Base-by-base conservation (phyloP, 768 basidiomycete species). In the Royoungia palumana region DNA sequence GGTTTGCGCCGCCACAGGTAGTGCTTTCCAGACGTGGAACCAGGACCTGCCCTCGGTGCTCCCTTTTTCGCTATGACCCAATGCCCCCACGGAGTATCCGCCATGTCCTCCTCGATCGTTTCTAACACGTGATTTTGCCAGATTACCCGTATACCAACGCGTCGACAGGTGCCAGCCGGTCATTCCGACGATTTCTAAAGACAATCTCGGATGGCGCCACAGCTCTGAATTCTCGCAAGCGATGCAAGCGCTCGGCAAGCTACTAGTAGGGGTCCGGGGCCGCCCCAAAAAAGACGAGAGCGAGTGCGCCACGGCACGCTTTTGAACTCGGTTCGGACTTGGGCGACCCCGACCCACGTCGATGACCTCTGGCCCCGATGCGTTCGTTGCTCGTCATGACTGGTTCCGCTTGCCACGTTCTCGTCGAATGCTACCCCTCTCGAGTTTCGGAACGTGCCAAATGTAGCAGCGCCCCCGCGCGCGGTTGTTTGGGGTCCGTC, bases 61-160 rank as follows among this genome's bases (percentile, higher is more conserved):
- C n/a, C n/a, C n/a, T n/a, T 85, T 72, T 53, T 80, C 82, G 6
- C 72, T 78, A 0, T 61, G 79, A 0, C 81, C 83, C 13, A 45
- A 69, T 72, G 5, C 77, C 79, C 4, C 74, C 77, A 14, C 60
- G 69, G 7, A 88, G 87, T 57, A 66, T 75, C 10, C 75, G 84
- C 59, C 63, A 83, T 51, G 36, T 80, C 45, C 60, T 85, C 43
- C 76, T 85, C 62, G 63, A 71, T 25, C 75, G 80, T 2, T 75
- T 76, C 0, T 83, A 79, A 13, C 79, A 82, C 44, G 70, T 69
- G 1, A 25, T 70, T 32, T 82, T 80, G 78, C 70, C 76, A 0
- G 78, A 89, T 51, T 81, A 70, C 57, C 74, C 75, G 0, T 73
- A 81, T 36, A 73, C 89, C 47, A 79, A 89, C 55, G 75, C 75